These are phyloP conservation scores for Auricularia heimuer DNA, from an alignment of 768 basidiomycete genomes.

Conservation along the genomic window DNA sequence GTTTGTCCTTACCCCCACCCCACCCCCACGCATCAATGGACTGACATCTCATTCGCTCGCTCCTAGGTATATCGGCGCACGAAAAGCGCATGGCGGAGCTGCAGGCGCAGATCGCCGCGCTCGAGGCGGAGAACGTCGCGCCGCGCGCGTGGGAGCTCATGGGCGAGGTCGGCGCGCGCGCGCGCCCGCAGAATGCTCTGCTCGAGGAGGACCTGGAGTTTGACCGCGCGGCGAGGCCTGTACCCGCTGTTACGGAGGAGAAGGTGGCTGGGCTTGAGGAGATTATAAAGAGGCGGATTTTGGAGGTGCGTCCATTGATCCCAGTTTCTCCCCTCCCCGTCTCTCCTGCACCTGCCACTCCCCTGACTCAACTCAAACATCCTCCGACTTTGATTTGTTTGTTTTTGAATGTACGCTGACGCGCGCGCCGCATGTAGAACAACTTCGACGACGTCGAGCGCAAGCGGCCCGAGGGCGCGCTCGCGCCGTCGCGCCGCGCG, in stretches of 20 bases:
- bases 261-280: conserved; percentile 75
- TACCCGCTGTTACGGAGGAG: conserved; percentile 86
- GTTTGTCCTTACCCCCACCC: conserved; percentile 7
- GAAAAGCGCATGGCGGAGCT: conserved; percentile 70
- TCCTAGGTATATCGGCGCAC: conserved; percentile 58
- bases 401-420: too few relatives aligned
- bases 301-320: conserved; percentile 62
- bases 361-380: too few relatives aligned
- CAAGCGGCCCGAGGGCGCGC: conserved; percentile 36
- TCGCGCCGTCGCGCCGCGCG: conserved; percentile 15
- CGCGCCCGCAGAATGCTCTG: conserved; percentile 83
- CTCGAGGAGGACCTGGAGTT: conserved; percentile 94
- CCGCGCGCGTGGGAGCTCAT: conserved; percentile 88
- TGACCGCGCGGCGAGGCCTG: conserved; percentile 77
- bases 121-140: conserved; percentile 82
- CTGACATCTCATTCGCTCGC: conserved; percentile 2
- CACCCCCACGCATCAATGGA: neutral
- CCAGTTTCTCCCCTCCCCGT: too few relatives aligned
- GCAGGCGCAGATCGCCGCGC: conserved; percentile 62
- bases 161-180: conserved; percentile 77
- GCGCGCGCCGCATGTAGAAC: conserved; percentile 25
- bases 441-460: conserved; percentile 90
- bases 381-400: too few relatives aligned
- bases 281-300: conserved; percentile 79
- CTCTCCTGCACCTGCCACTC: too few relatives aligned